A percentile compares a stretch with the other conserved stretches of the same genome.
Evolutionary conservation across 2,329 filamentous ascomycete genomes (phyloP).

Genomic region (Sporothrix dimorphospora): DNA sequence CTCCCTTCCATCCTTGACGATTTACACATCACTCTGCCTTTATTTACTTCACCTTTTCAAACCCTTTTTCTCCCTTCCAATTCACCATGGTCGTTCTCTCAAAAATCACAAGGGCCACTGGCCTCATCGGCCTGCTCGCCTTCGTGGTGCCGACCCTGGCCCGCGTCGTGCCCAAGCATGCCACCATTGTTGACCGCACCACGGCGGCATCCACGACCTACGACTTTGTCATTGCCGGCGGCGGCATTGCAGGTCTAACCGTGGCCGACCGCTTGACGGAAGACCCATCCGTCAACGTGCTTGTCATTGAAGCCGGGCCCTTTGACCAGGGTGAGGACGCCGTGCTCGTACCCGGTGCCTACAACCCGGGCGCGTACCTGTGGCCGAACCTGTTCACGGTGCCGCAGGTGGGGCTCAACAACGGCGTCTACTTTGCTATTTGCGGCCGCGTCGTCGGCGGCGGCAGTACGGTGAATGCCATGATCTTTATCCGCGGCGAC

Average conservation of each 20-base stretch:
- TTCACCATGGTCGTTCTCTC: slow-evolving; percentile 2
- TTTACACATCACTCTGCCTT: not conserved
- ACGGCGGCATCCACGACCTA: not conserved
- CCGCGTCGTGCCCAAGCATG: slow-evolving; percentile 4
- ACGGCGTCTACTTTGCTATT: slow-evolving; percentile 39
- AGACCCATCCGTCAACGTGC: slow-evolving; percentile 37
- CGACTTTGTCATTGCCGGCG: slow-evolving; percentile 40
- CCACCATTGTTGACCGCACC: slow-evolving; percentile 22
- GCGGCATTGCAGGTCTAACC: slow-evolving; percentile 45
- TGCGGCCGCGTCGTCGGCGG: slow-evolving; percentile 60
- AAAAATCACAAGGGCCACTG: not conserved
- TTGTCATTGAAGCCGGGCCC: slow-evolving; percentile 38
- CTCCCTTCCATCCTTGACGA: not conserved
- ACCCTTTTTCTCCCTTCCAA: not conserved
- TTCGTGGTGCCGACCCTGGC: not conserved
- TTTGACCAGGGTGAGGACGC: slow-evolving; percentile 36
- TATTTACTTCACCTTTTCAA: not conserved
- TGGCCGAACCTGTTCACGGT: slow-evolving; percentile 47
- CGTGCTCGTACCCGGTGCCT: slow-evolving; percentile 40
- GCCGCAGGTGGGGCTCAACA: slow-evolving; percentile 38
- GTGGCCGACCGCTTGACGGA: slow-evolving; percentile 50
- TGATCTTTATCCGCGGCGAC: slow-evolving; percentile 56
- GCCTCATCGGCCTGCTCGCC: not conserved
- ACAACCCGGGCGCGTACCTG: slow-evolving; percentile 38
- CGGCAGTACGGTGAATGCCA: slow-evolving; percentile 63